Conservation (phyloP, 192 early-diverging fungal genomes). For the Entophlyctis luteolus region DNA sequence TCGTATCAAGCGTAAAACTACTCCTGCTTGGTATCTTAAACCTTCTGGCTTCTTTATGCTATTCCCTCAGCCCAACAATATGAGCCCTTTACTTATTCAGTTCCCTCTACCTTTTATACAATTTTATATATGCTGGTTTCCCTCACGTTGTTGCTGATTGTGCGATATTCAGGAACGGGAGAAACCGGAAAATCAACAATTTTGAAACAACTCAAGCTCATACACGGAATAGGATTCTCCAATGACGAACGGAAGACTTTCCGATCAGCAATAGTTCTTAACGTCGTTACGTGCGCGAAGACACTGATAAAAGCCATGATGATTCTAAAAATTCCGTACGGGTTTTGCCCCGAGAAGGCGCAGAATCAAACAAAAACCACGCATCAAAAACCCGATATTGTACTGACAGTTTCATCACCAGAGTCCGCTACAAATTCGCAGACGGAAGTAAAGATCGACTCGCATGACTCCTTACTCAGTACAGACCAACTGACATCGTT, state of each 20-base stretch:
- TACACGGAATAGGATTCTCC: constrained; percentile 37
- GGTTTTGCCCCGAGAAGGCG: not conserved
- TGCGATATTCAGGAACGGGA: constrained; percentile 25
- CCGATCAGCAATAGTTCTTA: constrained; percentile 30
- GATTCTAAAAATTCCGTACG: constrained; percentile 28
- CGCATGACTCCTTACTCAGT: too few relatives aligned
- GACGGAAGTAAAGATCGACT: too few relatives aligned
- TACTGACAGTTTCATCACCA: not conserved
- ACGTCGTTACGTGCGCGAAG: constrained; percentile 29
- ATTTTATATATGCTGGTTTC: not conserved
- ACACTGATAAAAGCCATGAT: constrained; percentile 35
- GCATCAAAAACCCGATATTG: not conserved
- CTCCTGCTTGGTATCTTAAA: constrained; percentile 4
- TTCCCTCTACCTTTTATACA: not conserved
- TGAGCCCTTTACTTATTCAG: too few relatives aligned
- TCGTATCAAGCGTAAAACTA: not conserved
- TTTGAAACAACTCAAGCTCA: constrained; percentile 44
- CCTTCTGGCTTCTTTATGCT: not conserved
- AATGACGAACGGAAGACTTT: constrained; percentile 32
- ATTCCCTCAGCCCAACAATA: not conserved
- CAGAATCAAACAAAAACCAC: not conserved
- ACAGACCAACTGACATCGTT: not conserved
- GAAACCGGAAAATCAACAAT: constrained; percentile 49
- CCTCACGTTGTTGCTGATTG: not conserved
- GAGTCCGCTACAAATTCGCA: too few relatives aligned